A percentile compares a stretch with the other conserved stretches of the same genome.
phyloP scores from a whole-genome alignment of 2,329 filamentous ascomycete species.

The Xylariales sp. region DNA sequence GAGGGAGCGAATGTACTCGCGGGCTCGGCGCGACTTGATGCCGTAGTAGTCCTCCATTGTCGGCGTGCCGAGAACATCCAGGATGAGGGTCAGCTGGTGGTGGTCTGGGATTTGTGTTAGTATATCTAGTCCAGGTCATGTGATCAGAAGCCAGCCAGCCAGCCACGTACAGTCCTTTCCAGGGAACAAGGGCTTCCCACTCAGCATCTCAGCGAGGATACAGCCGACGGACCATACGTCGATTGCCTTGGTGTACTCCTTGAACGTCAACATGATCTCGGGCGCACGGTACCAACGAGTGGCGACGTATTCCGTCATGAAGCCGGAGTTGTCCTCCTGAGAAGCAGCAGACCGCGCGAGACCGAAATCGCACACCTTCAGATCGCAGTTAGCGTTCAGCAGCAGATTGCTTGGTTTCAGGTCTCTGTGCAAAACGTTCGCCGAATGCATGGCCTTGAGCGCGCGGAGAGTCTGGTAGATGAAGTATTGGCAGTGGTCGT shows the following conservation, averaged over 20 bases:
- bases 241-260: constrained; percentile 99
- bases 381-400: constrained; percentile 95
- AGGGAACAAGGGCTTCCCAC: constrained; percentile 94
- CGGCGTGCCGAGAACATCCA: constrained; percentile 94
- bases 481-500: constrained; percentile 99
- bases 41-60: constrained; percentile 99
- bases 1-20: constrained; percentile 96
- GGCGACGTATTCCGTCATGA: constrained; percentile 99
- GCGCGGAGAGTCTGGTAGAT: constrained; percentile 98
- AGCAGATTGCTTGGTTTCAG: constrained; percentile 96
- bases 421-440: constrained; percentile 95
- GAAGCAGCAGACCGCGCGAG: constrained; percentile 92
- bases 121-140: no score
- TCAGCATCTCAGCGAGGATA: constrained; percentile 97
- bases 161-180: constrained; percentile 91
- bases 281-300: constrained; percentile 98
- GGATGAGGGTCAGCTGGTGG: constrained; percentile 93
- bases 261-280: constrained; percentile 99
- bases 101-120: constrained; percentile 58
- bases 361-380: constrained; percentile 98
- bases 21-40: constrained; percentile 94
- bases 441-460: constrained; percentile 98
- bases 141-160: no score
- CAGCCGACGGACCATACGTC: constrained; percentile 99
- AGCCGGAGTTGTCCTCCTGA: constrained; percentile 98